Conservation (phyloP, 768 basidiomycete genomes). For the Trametes cingulata region DNA sequence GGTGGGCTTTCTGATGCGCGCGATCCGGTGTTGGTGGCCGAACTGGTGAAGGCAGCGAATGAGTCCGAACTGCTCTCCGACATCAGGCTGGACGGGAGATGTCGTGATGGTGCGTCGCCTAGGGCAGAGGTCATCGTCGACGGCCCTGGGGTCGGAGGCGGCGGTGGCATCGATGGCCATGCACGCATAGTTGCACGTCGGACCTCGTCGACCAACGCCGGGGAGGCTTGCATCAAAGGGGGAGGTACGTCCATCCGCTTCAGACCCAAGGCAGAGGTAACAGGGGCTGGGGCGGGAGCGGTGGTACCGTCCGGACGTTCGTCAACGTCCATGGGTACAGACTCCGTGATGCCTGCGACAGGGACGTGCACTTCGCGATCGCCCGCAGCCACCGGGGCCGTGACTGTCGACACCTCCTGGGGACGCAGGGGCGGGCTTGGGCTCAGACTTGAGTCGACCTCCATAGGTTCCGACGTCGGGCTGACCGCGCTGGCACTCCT, state of each 20-base stretch:
- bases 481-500: conserved; percentile 21
- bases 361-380: conserved; percentile 25
- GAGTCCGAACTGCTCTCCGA: conserved; percentile 20
- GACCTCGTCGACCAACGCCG: conserved; percentile 27
- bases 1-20: conserved; percentile 18
- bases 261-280: neutral
- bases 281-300: neutral
- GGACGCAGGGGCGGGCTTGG: neutral
- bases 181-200: conserved; percentile 18
- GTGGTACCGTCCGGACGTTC: neutral
- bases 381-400: conserved; percentile 21
- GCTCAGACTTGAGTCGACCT: conserved; percentile 19
- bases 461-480: conserved; percentile 20
- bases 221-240: conserved; percentile 20
- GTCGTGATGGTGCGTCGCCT: neutral
- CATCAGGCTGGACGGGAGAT: neutral
- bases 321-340: conserved; percentile 34
- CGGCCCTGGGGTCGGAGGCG: neutral
- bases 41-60: conserved; percentile 4
- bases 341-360: conserved; percentile 25
- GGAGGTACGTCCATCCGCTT: neutral
- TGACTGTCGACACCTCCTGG: conserved; percentile 18
- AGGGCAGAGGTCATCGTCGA: neutral
- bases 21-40: neutral
- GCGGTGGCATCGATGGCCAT: conserved; percentile 5